Percentiles rank a stretch among this genome's conserved stretches.
phyloP scores from a whole-genome alignment of 2,329 filamentous ascomycete species.

The Pseudocercospora macadamiae region DNA sequence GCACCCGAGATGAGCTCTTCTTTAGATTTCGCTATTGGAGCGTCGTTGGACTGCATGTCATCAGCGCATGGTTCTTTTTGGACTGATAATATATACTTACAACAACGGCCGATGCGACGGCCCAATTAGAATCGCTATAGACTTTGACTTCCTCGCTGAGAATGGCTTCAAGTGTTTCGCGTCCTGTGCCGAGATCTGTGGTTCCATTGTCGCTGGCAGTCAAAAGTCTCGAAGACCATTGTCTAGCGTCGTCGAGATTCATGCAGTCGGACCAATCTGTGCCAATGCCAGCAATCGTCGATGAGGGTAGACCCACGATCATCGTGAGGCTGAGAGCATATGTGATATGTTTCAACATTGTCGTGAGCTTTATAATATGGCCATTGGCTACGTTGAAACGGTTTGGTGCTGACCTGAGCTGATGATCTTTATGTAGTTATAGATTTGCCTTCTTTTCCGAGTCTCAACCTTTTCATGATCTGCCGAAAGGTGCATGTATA shows the following conservation, averaged over 20 bases:
- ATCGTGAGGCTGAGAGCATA: too few relatives aligned
- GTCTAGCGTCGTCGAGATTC: neutral
- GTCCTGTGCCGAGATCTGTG: neutral
- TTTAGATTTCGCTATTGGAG: neutral
- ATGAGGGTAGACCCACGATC: too few relatives aligned
- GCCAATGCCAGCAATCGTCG: too few relatives aligned
- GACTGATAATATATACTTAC: too few relatives aligned
- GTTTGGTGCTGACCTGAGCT: too few relatives aligned
- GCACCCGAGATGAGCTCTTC: neutral
- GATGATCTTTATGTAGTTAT: too few relatives aligned
- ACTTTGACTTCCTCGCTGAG: neutral
- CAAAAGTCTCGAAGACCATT: neutral
- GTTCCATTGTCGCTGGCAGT: neutral
- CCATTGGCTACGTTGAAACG: too few relatives aligned
- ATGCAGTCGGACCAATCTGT: neutral
- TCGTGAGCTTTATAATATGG: too few relatives aligned
- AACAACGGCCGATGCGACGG: neutral
- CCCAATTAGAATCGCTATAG: neutral
- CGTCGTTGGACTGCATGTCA: neutral
- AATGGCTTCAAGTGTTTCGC: neutral
- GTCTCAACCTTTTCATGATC: too few relatives aligned
- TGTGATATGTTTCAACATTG: too few relatives aligned
- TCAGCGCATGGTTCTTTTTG: neutral
- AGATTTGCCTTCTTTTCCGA: too few relatives aligned
- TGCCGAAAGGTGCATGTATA: too few relatives aligned